A percentile compares a stretch with the other conserved stretches of the same genome.
These are phyloP conservation scores for Suaeda aralocaspica DNA, from an alignment of 148 eudicot genomes.

Conservation along the genomic window DNA sequence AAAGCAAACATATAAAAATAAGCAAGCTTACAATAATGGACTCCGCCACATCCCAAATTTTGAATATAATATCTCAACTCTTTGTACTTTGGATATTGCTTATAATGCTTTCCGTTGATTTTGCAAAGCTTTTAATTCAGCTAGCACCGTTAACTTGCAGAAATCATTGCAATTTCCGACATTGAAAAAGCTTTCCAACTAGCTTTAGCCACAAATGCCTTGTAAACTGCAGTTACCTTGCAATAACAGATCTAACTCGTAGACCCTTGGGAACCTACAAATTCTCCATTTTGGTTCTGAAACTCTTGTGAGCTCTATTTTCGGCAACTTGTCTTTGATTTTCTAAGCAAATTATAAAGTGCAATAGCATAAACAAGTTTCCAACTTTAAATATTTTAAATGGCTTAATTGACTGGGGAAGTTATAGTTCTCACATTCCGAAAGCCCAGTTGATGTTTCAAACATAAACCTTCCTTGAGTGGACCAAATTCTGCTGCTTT, in stretches of 20 bases:
- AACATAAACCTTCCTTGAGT: constrained; percentile 88
- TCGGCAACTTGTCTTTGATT: background rate
- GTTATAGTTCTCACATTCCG: constrained; percentile 60
- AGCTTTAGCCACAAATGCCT: background rate
- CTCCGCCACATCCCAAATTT: background rate
- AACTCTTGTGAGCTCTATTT: background rate
- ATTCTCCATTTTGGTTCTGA: background rate
- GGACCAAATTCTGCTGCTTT: constrained; percentile 91
- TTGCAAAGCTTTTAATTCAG: background rate
- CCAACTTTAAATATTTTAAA: background rate
- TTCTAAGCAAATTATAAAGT: background rate
- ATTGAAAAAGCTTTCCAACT: background rate
- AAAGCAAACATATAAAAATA: background rate
- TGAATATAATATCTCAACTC: background rate
- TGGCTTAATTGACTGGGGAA: background rate
- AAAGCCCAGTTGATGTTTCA: constrained; percentile 88
- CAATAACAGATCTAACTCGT: no score
- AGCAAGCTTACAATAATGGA: background rate
- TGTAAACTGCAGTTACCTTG: no score
- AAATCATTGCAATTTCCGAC: background rate
- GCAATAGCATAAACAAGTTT: background rate
- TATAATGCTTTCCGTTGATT: background rate
- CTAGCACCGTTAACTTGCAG: background rate
- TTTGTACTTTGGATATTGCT: background rate
- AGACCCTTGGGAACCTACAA: background rate